These are phyloP conservation scores for Cryptosporidium sp. DNA, from an alignment of 169 alveolate species.

Conservation along the genomic window DNA sequence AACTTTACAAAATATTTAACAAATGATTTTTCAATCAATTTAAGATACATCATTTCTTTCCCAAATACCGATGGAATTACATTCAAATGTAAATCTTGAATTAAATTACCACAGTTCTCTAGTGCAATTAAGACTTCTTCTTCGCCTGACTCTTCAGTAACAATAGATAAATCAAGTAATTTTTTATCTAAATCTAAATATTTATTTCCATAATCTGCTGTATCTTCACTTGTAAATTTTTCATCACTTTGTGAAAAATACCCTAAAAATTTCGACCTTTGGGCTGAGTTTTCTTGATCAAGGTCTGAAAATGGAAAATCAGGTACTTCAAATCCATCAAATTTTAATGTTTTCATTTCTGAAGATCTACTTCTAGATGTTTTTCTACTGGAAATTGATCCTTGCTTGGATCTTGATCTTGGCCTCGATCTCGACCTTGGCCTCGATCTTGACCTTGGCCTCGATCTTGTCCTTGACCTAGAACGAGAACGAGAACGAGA, in stretches of 20 bases:
- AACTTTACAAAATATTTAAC: background rate
- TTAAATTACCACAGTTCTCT: background rate
- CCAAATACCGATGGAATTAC: background rate
- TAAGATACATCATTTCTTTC: background rate
- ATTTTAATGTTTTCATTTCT: background rate
- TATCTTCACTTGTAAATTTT: background rate
- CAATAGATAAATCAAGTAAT: background rate
- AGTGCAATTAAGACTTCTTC: background rate
- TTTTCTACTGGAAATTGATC: background rate
- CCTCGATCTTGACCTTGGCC: no score
- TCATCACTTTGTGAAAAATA: background rate
- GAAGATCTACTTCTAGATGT: background rate
- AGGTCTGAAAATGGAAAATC: background rate
- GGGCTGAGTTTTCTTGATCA: background rate
- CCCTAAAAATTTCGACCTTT: background rate
- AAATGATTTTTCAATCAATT: background rate
- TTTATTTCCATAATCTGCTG: background rate
- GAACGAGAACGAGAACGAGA: no score
- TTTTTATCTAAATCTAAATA: no score
- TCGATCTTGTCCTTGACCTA: no score
- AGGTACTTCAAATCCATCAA: background rate
- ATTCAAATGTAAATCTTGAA: background rate
- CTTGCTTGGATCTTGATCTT: no score
- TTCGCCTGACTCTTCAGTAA: background rate
- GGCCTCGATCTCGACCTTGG: no score